Base-by-base conservation (phyloP, 352 stramenopile genomes). In the Phytophthora pinifolia region DNA sequence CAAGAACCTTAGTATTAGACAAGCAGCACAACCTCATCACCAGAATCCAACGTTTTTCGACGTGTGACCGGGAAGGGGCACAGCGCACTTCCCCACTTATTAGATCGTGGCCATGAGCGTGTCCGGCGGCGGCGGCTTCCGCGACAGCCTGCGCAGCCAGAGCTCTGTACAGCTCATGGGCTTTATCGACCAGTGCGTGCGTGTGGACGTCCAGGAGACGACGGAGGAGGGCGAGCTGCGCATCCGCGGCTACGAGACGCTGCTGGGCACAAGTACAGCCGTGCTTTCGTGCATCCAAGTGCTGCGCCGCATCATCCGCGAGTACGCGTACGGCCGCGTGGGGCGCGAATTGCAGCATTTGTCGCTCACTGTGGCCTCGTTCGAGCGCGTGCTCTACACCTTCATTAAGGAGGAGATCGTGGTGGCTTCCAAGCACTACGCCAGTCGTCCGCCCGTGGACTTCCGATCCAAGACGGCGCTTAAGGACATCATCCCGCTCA, bases 361-460 rank as follows among this genome's bases (percentile, higher is more conserved):
- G 27, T 95, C 85, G 44, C 70, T 95, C 18, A 95, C 83, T 1
- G 85, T 95, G 22, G 85, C 83, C 9, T 88, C 70, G 20, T 93
- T 92, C 60, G 85, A 95, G 66, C 76, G 85, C 29, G 70, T 95
- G 10, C 54, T 95, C 17, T 95, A 92, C 61, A 89, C 71, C 31
- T 95, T 95, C 63, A 93, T 93, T 53, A 92, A 93, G 53, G 83
- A 95, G 53, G 85, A 94, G 65, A 85, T 94, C 62, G 70, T 94
- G 27, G 65, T 90, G 58, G 80, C 80, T 6, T 89, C 80, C n/a
- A 86, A 89, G 57, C 68, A 72, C 27, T 86, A 80, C 54, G 52
- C 62, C 5, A 56, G 71, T 35, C 56, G 67, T 9, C 67, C 78
- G 32, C 74, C 77, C 8, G 72, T 92, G 22, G 74, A 93, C 49